Evolutionary conservation across 2,329 filamentous ascomycete genomes (phyloP).

Genomic region (Colletotrichum sp.): DNA sequence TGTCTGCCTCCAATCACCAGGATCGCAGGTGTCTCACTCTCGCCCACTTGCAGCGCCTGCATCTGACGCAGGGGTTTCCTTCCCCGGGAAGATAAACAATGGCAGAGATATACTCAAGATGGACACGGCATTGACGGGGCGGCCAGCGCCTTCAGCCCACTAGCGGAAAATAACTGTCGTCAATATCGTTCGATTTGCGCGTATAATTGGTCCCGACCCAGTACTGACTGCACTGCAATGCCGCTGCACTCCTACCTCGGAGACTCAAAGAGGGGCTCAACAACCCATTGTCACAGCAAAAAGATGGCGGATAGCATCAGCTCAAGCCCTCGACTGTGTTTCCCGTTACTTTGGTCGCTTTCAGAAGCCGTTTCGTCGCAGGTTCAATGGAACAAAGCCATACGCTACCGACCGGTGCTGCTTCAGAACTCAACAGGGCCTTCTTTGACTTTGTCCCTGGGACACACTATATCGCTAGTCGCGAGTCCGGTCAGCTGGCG

Average conservation of each 20-base stretch:
- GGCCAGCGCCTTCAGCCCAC: not conserved
- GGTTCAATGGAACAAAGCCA: not conserved
- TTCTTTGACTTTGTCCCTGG: constrained; percentile 13
- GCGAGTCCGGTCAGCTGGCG: not conserved
- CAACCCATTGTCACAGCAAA: not conserved
- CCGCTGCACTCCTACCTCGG: not conserved
- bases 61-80: not conserved
- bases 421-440: not conserved
- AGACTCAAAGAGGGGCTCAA: not conserved
- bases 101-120: not conserved
- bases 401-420: not conserved
- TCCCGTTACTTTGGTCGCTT: not conserved
- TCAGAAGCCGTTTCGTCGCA: not conserved
- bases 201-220: not conserved
- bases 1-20: constrained; percentile 8
- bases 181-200: not conserved
- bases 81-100: not conserved
- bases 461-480: not conserved
- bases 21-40: not conserved
- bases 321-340: not conserved
- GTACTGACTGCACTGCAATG: not conserved
- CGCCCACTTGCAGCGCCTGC: not conserved
- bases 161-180: not conserved
- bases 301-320: not conserved
- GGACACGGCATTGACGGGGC: not conserved